Conservation (phyloP, 208 protist genomes). For the Crithidia mellificae region DNA sequence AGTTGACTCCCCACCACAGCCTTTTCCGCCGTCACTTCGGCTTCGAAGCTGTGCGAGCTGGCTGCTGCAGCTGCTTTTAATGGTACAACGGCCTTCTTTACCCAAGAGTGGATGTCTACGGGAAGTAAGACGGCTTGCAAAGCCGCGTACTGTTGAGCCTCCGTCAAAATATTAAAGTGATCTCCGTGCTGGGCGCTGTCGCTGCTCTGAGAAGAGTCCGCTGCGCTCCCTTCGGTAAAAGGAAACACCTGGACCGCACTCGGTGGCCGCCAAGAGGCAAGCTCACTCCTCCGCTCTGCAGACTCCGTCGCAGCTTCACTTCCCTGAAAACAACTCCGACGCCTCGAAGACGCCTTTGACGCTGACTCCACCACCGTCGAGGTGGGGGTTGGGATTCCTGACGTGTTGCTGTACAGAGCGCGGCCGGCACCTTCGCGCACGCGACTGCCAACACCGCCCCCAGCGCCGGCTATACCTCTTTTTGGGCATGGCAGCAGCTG, state of each 20-base stretch:
- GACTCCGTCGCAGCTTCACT: too few relatives aligned
- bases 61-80: too few relatives aligned
- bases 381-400: constrained; percentile 9
- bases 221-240: background rate
- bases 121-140: too few relatives aligned
- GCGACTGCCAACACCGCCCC: background rate
- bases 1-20: background rate
- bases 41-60: too few relatives aligned
- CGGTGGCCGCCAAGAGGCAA: constrained; percentile 8
- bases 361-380: background rate
- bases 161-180: too few relatives aligned
- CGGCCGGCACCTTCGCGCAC: background rate
- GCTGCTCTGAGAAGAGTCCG: background rate
- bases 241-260: constrained; percentile 2
- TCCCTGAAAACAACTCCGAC: too few relatives aligned
- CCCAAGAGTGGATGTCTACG: too few relatives aligned
- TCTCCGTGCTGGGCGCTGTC: background rate
- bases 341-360: background rate
- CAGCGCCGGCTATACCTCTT: background rate
- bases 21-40: too few relatives aligned
- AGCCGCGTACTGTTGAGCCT: too few relatives aligned
- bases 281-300: too few relatives aligned
- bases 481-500: constrained; percentile 30
- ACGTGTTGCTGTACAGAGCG: constrained; percentile 15
- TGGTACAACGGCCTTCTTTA: too few relatives aligned